These are phyloP conservation scores for Wickerhamomyces sp. DNA, from an alignment of 1,139 yeast genomes.

Conservation along the genomic window DNA sequence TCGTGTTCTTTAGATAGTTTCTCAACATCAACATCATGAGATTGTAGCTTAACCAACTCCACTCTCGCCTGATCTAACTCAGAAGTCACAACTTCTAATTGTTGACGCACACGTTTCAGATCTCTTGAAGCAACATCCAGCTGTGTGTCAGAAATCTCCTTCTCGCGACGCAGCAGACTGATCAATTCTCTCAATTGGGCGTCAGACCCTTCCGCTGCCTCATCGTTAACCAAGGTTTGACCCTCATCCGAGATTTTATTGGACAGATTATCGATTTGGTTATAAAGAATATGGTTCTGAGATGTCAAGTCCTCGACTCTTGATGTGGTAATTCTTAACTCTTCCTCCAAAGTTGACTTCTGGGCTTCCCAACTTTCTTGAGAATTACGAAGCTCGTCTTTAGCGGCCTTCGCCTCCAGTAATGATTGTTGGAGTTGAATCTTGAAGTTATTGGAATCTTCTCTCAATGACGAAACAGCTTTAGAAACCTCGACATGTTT, in stretches of 20 bases:
- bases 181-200: slow-evolving; percentile 53
- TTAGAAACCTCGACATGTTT: slow-evolving; percentile 53
- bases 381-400: slow-evolving; percentile 29
- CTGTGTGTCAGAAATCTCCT: slow-evolving; percentile 65
- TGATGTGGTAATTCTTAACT: slow-evolving; percentile 40
- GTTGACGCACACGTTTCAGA: slow-evolving; percentile 30
- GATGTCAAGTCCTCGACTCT: slow-evolving; percentile 53
- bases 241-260: slow-evolving; percentile 7
- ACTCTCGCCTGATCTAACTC: slow-evolving; percentile 43
- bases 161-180: slow-evolving; percentile 65
- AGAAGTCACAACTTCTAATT: slow-evolving; percentile 33
- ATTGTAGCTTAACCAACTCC: slow-evolving; percentile 36
- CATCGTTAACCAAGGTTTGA: slow-evolving; percentile 9
- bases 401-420: slow-evolving; percentile 28
- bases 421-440: slow-evolving; percentile 33
- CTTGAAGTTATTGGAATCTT: slow-evolving; percentile 36
- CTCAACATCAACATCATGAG: slow-evolving; percentile 35
- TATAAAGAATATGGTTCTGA: slow-evolving; percentile 64
- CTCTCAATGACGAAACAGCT: slow-evolving; percentile 40
- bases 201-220: slow-evolving; percentile 21
- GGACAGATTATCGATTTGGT: slow-evolving; percentile 54
- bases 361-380: slow-evolving; percentile 42
- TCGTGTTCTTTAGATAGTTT: slow-evolving; percentile 43
- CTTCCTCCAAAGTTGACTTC: slow-evolving; percentile 44
- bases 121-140: slow-evolving; percentile 35